Base-by-base conservation (phyloP, 2,329 filamentous ascomycete species). In the Nothophaeocryptopus gaeumannii region DNA sequence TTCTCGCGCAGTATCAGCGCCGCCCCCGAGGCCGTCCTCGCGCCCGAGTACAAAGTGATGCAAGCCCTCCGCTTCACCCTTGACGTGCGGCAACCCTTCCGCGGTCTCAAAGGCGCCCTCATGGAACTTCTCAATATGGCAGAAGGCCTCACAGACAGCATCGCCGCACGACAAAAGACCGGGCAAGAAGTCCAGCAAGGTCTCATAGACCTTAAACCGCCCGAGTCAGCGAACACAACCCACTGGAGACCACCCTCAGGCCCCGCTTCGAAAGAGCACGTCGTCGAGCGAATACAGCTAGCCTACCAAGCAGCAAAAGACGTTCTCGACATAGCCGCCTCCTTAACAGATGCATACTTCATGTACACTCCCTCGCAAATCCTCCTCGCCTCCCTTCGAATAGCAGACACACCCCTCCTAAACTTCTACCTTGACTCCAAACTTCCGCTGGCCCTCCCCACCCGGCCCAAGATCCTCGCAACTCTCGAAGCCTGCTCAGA, bases 261-360 rank as follows among this genome's bases (percentile, higher is more conserved):
- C 13, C 45, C 47, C 8, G 33, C 33, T 13, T 48, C 46, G 33
- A 39, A 47, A 31, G 58, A 59, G 44, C 51, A 58, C 14, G 55
- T 73, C 7, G 58, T 66, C 15, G 65, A 76, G 49, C 74, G 81
- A 14, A 74, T 83, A 43, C 73, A 73, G 26, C 76, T 76, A 9
- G 89, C 89, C 0, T 90, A 95, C 65, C 76, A 76, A n/a, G 79
- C 78, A 45, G 87, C 91, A 0, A 80, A 87, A 36, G 81, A 84
- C 14, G 78, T 89, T 39, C 80, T 95, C 47, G 72, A 74, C 35
- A 86, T 84, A 47, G 87, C 88, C 50, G 88, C 90, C 0, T 75
- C 95, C 43, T 79, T 96, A 54, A 96, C 92, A 20, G 93, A 99
- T 63, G 90, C 83, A n/a, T 97, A 97, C 73, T 96, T 97, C 72